Conservation (phyloP, 345 rosid species). For the Chamaenerion angustifolium region DNA sequence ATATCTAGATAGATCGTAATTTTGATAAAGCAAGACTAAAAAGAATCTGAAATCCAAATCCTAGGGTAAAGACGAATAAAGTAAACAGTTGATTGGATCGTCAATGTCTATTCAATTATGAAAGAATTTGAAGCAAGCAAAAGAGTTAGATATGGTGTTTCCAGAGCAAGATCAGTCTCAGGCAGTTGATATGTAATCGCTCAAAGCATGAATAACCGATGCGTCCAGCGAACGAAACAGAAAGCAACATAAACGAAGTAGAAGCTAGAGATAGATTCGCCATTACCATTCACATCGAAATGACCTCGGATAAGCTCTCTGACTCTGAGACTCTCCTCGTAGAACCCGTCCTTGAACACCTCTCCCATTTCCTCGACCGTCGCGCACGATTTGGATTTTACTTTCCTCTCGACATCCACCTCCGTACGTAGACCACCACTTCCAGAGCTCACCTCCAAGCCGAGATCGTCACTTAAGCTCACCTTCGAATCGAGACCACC, state of each 20-base stretch:
- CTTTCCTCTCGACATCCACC: slow-evolving; percentile 7
- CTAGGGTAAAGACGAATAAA: too few relatives aligned
- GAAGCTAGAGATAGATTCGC: not conserved
- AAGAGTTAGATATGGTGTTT: too few relatives aligned
- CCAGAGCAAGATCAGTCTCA: too few relatives aligned
- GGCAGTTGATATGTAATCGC: too few relatives aligned
- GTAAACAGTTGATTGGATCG: too few relatives aligned
- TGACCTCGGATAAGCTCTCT: slow-evolving; percentile 44
- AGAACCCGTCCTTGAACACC: slow-evolving; percentile 37
- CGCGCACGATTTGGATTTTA: slow-evolving; percentile 31
- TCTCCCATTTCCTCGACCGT: slow-evolving; percentile 95
- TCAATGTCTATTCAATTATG: too few relatives aligned
- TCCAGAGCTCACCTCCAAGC: slow-evolving; percentile 1
- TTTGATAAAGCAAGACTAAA: too few relatives aligned
- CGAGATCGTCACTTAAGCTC: not conserved
- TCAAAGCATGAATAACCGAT: too few relatives aligned
- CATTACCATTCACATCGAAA: slow-evolving; percentile 44
- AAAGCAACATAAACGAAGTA: not conserved
- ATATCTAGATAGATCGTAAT: too few relatives aligned
- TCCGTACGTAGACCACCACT: slow-evolving; percentile 5
- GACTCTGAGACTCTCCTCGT: slow-evolving; percentile 53
- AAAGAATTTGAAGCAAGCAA: too few relatives aligned
- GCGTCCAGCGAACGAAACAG: not conserved
- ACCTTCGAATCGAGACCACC: not conserved
- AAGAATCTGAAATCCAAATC: too few relatives aligned